Conservation (phyloP, 2,329 filamentous ascomycete species). For the Penicillium sp. region DNA sequence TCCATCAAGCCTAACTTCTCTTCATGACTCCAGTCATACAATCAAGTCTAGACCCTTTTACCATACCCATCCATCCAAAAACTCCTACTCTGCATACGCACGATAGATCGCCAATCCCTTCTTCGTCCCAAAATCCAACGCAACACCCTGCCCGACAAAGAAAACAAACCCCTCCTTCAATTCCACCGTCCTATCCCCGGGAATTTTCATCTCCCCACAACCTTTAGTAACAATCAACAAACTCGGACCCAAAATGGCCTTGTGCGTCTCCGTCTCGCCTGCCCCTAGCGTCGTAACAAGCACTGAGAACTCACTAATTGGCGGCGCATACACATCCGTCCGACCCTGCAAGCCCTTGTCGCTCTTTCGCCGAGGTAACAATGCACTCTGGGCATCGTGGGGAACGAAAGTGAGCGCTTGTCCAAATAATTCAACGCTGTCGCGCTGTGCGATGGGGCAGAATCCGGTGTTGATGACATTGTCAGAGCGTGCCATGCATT, state of each 20-base stretch:
- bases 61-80: neutral
- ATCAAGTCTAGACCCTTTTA: neutral
- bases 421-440: constrained; percentile 67
- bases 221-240: constrained; percentile 67
- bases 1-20: neutral
- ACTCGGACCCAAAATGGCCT: constrained; percentile 61
- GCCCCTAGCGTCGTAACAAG: constrained; percentile 60
- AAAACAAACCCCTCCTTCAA: constrained; percentile 67
- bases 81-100: constrained; percentile 19
- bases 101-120: constrained; percentile 48
- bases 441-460: constrained; percentile 67
- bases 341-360: constrained; percentile 60
- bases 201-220: constrained; percentile 58
- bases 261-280: constrained; percentile 63
- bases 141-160: constrained; percentile 65
- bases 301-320: constrained; percentile 73
- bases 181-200: constrained; percentile 55
- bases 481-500: constrained; percentile 76
- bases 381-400: constrained; percentile 60
- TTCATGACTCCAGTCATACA: neutral
- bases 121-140: constrained; percentile 51
- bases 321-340: constrained; percentile 67
- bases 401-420: constrained; percentile 66
- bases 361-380: constrained; percentile 56
- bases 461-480: constrained; percentile 77